Base-by-base conservation (phyloP, 2,329 filamentous ascomycete species). In the Huntiella bhutanensis region DNA sequence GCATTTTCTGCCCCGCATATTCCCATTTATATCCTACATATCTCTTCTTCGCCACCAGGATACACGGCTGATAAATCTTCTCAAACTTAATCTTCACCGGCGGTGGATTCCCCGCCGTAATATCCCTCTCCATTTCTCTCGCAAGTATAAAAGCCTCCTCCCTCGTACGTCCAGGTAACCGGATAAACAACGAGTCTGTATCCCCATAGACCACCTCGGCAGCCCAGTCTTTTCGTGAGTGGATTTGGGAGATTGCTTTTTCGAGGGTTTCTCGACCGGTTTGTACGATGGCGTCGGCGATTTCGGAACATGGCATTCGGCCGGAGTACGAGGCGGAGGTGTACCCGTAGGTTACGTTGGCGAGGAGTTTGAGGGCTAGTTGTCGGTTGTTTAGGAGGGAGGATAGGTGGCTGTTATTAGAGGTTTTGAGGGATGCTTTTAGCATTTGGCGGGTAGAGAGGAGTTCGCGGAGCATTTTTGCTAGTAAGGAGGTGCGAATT, bases 11-110 rank as follows among this genome's bases (percentile, higher is more conserved):
- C 12, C 71, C 67, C 34, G 72, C 73, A 53, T 69, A 74, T 58
- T 98, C 91, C 63, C 92, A 98, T 59, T 94, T 95, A 68, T 94
- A 95, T 4, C 92, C 92, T 3, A 96, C 92, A 55, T 98, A 98
- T 47, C 91, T 81, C 59, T 98, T 98, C 65, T 98, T 98, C 13
- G 92, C 86, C 0, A 98, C 71, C 4, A 98, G 70, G 0, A 96
- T 77, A 58, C 88, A 96, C 0, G 92, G 91, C 52, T 93, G 82
- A 60, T 98, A 98, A 1, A 98, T 88, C 55, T 98, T 98, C 59
- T 98, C 91, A 54, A 98, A 95, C 59, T 96, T 96, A 52, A 98
- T 78, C 62, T 94, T 96, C 53, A 98, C 69, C 0, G 91, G 91
- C 1, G 80, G 75, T 2, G 91, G 92, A 56, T 95, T 98, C 66